Evolutionary conservation across 2,329 filamentous ascomycete species (phyloP), one percentile per base, ranked within the genome.

Genomic region (Tolypocladium paradoxum): DNA sequence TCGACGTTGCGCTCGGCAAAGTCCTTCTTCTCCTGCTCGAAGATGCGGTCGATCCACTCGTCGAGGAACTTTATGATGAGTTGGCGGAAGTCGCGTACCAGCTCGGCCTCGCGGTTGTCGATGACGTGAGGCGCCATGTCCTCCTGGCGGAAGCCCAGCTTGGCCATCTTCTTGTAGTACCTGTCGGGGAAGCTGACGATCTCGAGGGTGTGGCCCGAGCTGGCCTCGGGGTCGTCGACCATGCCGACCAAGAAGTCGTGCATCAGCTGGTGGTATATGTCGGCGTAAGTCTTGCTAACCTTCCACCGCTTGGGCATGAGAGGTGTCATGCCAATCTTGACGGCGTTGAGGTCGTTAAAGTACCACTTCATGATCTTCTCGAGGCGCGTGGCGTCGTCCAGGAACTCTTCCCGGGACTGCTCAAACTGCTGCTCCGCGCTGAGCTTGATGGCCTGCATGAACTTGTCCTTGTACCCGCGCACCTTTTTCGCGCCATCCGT

Each of bases 241-340:
- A 90, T 83, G 29, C 76, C 82, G 51, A 95, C 74, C 11, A 99
- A 78, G 68, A 93, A 96, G 68, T 96, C 90, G 72, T 95, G 93
- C 92, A 99, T 97, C 60, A 92, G 80, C 58, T 82, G 79, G 72
- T 99, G 93, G 67, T 99, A 99, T 56, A 95, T 91, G 62, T 87
- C 81, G 55, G 84, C 86, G 68, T 95, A 99, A 1, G 88, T 93
- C 66, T 87, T 85, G 72, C 91, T 87, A 48, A 99, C 96, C 65
- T 87, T 91, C 93, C 93, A 99, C 69, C 93, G 95, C 71, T 88
- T 92, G 9, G 95, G 93, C 82, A 96, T 91, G 51, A 99, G 77
- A 31, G 83, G 82, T 55, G 87, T 82, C 88, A 99, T 95, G 64
- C 93, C 92, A 57, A 95, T 79, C 69, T 92, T 90, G 65, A 96